Base-by-base conservation (phyloP, 2,329 filamentous ascomycete genomes). In the Colletotrichum paranaense region DNA sequence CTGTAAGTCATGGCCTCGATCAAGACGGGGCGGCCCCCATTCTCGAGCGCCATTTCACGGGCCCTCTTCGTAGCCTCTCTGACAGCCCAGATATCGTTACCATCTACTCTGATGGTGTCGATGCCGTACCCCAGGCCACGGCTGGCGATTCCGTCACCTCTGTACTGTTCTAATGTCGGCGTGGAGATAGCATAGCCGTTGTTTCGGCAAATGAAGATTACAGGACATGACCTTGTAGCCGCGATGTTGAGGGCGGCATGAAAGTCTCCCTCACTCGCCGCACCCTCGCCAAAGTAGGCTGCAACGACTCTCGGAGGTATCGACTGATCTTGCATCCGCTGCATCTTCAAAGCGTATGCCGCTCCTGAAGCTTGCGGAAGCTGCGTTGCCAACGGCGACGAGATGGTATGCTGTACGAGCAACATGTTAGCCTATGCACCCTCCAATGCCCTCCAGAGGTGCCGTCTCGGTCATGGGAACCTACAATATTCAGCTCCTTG, bases 1-100 rank as follows among this genome's bases (percentile, higher is more conserved):
- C 97, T 95, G 84, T 99, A 99, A 28, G 94, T 96, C 94, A 99
- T 97, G 68, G 95, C 95, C 84, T 99, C 97, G 53, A 99, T 93
- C 8, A 99, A 86, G 0, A 99, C 90, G 0, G 95, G 95, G 75
- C 90, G 91, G 4, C 94, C 94, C n/a, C 94, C 94, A 56, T 94
- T 91, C 68, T 93, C 86, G 3, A 98, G 88, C 0, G 96, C 95
- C 79, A 96, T 90, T 62, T 90, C 88, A 2, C 95, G 90, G 0
- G 97, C 97, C 80, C 90, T 89, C 79, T 90, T 91, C 28, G 94
- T 97, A 0, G 91, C 95, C 82, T 95, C 93, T 53, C 94, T 89
- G 0, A 98, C 94, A 1, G 95, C 95, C 84, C 95, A 95, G 76
- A 98, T 93, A 78, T 98, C 95, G 80, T 97, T 98, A n/a, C 95